These are phyloP conservation scores for Apiospora koreana DNA, from an alignment of 2,329 filamentous ascomycete species.

Conservation along the genomic window DNA sequence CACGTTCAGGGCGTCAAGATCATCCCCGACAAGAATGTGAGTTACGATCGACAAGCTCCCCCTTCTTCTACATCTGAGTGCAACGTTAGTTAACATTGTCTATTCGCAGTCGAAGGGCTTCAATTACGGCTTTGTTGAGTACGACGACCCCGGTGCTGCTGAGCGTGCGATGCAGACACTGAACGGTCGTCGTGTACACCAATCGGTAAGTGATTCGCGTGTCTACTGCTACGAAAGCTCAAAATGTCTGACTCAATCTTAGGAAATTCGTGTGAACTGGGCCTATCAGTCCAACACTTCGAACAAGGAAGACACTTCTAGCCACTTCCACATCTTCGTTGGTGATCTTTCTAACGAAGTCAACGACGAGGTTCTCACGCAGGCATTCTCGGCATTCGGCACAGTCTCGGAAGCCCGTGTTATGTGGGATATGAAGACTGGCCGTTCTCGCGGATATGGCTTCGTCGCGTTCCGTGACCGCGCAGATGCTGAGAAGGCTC, in stretches of 20 bases:
- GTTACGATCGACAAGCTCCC: slow-evolving; percentile 37
- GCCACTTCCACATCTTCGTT: slow-evolving; percentile 99
- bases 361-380: slow-evolving; percentile 90
- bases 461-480: slow-evolving; percentile 98
- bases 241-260: slow-evolving; percentile 19
- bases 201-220: slow-evolving; percentile 61
- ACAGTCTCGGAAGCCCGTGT: slow-evolving; percentile 96
- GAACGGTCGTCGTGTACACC: slow-evolving; percentile 92
- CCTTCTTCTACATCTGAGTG: neutral
- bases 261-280: slow-evolving; percentile 99
- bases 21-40: slow-evolving; percentile 98
- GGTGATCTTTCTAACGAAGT: slow-evolving; percentile 98
- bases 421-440: slow-evolving; percentile 99
- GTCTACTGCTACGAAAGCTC: neutral
- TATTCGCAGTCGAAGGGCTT: slow-evolving; percentile 80
- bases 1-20: slow-evolving; percentile 99
- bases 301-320: slow-evolving; percentile 96
- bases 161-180: slow-evolving; percentile 97
- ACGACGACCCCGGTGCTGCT: slow-evolving; percentile 94
- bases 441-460: slow-evolving; percentile 93
- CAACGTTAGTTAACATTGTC: slow-evolving; percentile 29
- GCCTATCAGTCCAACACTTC: slow-evolving; percentile 95
- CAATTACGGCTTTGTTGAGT: slow-evolving; percentile 99
- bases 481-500: slow-evolving; percentile 88
- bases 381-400: slow-evolving; percentile 95